Evolutionary conservation across 345 rosid genomes (phyloP), one percentile per base, ranked within the genome.

Genomic region (Camelina sativa): DNA sequence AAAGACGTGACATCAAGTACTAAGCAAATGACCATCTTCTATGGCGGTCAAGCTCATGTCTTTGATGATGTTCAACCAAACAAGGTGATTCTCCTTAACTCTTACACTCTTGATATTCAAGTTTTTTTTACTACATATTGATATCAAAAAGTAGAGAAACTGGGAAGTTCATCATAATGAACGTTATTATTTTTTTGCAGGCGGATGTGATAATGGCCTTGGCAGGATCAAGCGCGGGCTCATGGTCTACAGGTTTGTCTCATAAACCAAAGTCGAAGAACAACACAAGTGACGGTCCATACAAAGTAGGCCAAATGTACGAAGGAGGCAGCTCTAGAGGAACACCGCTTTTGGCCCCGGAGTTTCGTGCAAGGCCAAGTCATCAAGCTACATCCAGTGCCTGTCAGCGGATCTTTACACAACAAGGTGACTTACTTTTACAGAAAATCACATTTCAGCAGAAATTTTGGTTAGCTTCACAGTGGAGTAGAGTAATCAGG

Each of bases 1-100:
- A 88, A 85, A 71, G 85, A 89, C 69, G 78, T 83, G 82, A 65
- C 82, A 13, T 81, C 93, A 0, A 69, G 80, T 23, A 81, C 89
- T 66, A 81, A 85, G 79, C 98, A 92, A 74, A 92, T 95, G 99
- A 95, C 99, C 52, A 90, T 95, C 78, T 95, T 95, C 81, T 95
- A 95, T 72, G 96, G 92, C 3, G 97, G 99, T 78, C 99, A 90
- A 84, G 99, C 99, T 80, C 97, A 90, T 81, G 99, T 95, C 69
- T 95, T 95, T 79, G 99, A 95, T 81, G 97, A 95, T 65, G 98
- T 95, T 71, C 97, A 89, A 70, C 96, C 97, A 37, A 92, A 92
- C 85, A 95, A 95, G 87, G 99, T 95, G 66, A 19, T 23, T 25
- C 23, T 40, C 53, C 25, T 61, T 59, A 35, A 35, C 3, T 9